Conservation (phyloP, 108 stramenopile species). For the Discostella stelligeroides region DNA sequence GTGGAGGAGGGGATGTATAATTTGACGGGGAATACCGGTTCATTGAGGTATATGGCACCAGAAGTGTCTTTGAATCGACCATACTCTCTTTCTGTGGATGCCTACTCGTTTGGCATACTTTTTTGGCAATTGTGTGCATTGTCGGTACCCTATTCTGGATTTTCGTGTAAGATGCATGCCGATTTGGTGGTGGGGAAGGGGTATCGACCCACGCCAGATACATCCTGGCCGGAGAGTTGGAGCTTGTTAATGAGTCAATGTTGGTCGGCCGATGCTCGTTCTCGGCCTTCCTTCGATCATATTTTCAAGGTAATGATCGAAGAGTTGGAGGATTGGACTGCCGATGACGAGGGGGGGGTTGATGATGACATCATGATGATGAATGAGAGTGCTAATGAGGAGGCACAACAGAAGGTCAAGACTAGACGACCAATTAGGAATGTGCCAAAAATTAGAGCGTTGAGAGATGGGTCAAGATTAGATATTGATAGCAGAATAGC, state of each 20-base stretch:
- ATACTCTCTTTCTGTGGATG: constrained; percentile 76
- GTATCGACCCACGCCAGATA: constrained; percentile 67
- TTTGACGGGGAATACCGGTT: constrained; percentile 85
- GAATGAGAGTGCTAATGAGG: constrained; percentile 43
- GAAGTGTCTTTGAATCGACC: constrained; percentile 71
- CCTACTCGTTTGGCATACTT: constrained; percentile 86
- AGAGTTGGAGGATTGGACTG: constrained; percentile 59
- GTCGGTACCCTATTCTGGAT: constrained; percentile 76
- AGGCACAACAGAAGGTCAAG: constrained; percentile 55
- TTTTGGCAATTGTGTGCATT: constrained; percentile 88
- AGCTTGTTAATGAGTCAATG: constrained; percentile 67
- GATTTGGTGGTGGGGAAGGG: constrained; percentile 72
- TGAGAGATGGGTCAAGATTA: constrained; percentile 42
- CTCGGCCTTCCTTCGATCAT: constrained; percentile 72
- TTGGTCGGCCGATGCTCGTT: constrained; percentile 59
- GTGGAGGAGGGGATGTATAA: constrained; percentile 58
- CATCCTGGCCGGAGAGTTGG: constrained; percentile 85
- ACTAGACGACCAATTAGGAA: constrained; percentile 69
- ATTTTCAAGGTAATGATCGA: constrained; percentile 61
- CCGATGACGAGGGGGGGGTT: constrained; percentile 13
- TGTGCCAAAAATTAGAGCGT: constrained; percentile 49
- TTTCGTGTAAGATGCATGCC: constrained; percentile 73
- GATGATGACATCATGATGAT: constrained; percentile 48
- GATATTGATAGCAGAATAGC: constrained; percentile 78
- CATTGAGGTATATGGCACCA: constrained; percentile 80